These are phyloP conservation scores for Metrosideros polymorpha DNA, from an alignment of 441 rosid species.

Conservation along the genomic window DNA sequence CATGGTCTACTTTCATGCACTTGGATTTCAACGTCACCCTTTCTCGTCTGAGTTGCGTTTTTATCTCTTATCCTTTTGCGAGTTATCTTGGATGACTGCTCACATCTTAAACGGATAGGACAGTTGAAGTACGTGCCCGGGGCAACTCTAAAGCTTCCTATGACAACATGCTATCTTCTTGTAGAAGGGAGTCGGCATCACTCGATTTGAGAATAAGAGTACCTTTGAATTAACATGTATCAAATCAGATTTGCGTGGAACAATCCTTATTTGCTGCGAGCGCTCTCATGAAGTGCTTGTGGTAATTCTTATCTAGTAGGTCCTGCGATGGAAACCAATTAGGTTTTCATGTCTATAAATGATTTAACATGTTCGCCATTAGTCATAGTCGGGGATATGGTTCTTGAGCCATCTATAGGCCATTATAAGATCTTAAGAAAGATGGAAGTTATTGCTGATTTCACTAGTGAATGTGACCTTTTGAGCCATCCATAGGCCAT, in stretches of 20 bases:
- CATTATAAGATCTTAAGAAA: background rate
- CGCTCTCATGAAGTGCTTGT: background rate
- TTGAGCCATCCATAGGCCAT: too few species aligned
- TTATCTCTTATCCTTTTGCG: background rate
- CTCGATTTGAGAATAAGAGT: background rate
- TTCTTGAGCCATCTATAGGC: background rate
- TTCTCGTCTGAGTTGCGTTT: too few species aligned
- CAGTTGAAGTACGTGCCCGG: constrained; percentile 6
- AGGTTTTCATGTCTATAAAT: background rate
- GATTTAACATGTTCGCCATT: background rate
- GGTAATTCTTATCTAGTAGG: background rate
- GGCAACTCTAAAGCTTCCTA: background rate
- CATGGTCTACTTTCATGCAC: background rate
- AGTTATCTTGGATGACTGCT: constrained; percentile 24
- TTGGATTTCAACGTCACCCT: background rate
- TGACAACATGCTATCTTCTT: background rate
- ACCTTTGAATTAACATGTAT: background rate
- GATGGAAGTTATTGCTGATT: background rate
- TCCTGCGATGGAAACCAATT: background rate
- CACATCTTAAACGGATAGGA: constrained; percentile 23
- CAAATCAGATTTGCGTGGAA: background rate
- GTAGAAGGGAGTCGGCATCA: background rate
- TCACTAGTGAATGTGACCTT: too few species aligned
- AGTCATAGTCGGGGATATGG: background rate
- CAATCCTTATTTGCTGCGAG: background rate